These are phyloP conservation scores for Artemisia annua DNA, from an alignment of 129 eudicot genomes.

Conservation along the genomic window DNA sequence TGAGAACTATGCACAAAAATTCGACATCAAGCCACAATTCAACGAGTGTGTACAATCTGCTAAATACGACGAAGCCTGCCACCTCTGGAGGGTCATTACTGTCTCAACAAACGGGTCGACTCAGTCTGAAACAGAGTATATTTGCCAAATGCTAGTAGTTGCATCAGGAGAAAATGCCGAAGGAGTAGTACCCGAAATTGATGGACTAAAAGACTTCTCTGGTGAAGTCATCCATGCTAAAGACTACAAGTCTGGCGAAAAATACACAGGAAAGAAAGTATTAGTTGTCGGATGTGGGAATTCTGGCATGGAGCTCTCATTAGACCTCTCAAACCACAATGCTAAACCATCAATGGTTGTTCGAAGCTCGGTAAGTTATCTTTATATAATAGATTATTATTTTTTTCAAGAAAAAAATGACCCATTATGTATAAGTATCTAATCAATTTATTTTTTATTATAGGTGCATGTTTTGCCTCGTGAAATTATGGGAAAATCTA, in stretches of 20 bases:
- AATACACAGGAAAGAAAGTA: conserved; percentile 57
- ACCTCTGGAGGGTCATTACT: conserved; percentile 66
- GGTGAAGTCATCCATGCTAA: conserved; percentile 77
- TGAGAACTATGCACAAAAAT: conserved; percentile 60
- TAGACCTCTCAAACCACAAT: conserved; percentile 82
- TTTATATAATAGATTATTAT: conserved; percentile 3
- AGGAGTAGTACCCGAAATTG: conserved; percentile 70
- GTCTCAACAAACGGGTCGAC: conserved; percentile 32
- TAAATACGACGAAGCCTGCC: conserved; percentile 70
- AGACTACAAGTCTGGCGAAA: conserved; percentile 80
- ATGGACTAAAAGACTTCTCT: conserved; percentile 56
- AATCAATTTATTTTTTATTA: conserved; percentile 6
- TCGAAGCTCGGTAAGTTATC: conserved; percentile 85
- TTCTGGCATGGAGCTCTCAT: conserved; percentile 95
- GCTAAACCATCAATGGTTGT: conserved; percentile 90
- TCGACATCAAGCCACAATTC: conserved; percentile 70
- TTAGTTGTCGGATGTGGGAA: conserved; percentile 89
- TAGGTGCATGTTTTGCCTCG: conserved; percentile 82
- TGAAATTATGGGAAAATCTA: conserved; percentile 68
- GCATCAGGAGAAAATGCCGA: conserved; percentile 93
- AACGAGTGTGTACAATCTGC: conserved; percentile 79
- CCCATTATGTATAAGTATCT: conserved; percentile 11
- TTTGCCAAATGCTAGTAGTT: conserved; percentile 87
- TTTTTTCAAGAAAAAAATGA: conserved; percentile 6
- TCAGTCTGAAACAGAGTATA: conserved; percentile 69